Base-by-base conservation (phyloP, 2,329 filamentous ascomycete genomes). In the Ophiostoma pallidulum region DNA sequence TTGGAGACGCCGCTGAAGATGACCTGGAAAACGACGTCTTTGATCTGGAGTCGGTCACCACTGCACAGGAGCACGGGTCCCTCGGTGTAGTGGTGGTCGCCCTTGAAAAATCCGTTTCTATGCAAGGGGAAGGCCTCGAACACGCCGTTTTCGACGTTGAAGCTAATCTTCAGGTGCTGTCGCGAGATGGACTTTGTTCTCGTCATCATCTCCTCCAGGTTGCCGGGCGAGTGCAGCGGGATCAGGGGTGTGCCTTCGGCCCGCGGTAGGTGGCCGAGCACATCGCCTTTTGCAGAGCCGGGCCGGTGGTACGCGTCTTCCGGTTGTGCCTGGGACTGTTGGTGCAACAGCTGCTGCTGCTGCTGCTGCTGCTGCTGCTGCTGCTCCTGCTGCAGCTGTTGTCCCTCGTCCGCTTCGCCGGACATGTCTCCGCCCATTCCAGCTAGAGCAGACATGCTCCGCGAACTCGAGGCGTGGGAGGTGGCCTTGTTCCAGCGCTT, bases 131-230 rank as follows among this genome's bases (percentile, higher is more conserved):
- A 69, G 40, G 84, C 77, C 59, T 86, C 78, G 57, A 86, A 90
- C 7, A 77, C 67, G 18, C 77, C 35, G 71, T 71, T 12, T 77
- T 68, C 52, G 75, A 70, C n/a, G 57, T 85, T 84, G 64, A 82
- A 90, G 40, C 75, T 69, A 55, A 91, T 86, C 57, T 80, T 82
- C 41, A 86, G 69, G 61, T 91, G 86, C 56, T 83, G 70, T 51
- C 84, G 72, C 4, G 85, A 90, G 47, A 90, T 89, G 43, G 75
- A 77, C 59, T 84, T 85, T 43, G 84, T 86, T 53, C 75, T 78
- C 51, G 63, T 70, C 3, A 78, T 75, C 51, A 78, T 77, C 41
- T 77, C 70, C 5, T 75, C 75, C 5, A 51, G 35, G 28, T 35
- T 44, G 2, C 75, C 75, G 0, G 78, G 79, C 4, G 84, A 85